Evolutionary conservation across 495 filamentous ascomycete species (phyloP), one percentile per base, ranked within the genome.

Genomic region (Tuber microsphaerosporum): DNA sequence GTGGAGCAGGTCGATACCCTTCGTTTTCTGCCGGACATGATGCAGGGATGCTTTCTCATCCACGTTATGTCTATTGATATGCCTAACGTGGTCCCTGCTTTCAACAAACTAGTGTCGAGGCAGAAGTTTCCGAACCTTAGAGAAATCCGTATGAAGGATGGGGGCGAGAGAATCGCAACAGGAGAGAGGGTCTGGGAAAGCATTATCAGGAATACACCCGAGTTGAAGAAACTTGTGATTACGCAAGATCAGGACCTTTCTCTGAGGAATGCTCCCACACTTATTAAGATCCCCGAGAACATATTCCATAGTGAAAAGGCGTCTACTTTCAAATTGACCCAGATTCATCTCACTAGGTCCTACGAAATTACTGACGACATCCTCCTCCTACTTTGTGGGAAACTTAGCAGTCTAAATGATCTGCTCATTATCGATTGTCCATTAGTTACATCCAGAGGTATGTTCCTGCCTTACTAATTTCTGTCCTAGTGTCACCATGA

Each of bases 381-480:
- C 20, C 74, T 81, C 34, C 68, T 46, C 12, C 5, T 70, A 44
- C 70, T 81, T 70, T 61, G 70, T 46, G 70, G 69, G 70, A 75
- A 69, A 43, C 68, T 81, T n/a, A 65, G 56, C 41, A 77, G 75
- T 17, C 74, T 81, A 74, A 81, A 74, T n/a, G 74, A 77, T 34
- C 70, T 81, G 31, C 73, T 74, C 44, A 73, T 81, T 68, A 61
- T 81, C 42, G 79, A 81, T 71, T 81, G 79, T 22, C 80, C 80
- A 68, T 45, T 81, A 73, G 79, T 81, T 75, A 81, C 79, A 22
- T 80, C 79, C n/a, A 71, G 71, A 71, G 79, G 79, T 81, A 69
- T 20, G 41, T 72, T 65, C 56, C 56, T 65, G 2, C 16, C 20
- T 71, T 42, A 46, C 51, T 56, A n/a, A 12, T 39, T 39, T 26